Base-by-base conservation (phyloP, 192 early-diverging fungal genomes). In the Haplosporangium gracile region DNA sequence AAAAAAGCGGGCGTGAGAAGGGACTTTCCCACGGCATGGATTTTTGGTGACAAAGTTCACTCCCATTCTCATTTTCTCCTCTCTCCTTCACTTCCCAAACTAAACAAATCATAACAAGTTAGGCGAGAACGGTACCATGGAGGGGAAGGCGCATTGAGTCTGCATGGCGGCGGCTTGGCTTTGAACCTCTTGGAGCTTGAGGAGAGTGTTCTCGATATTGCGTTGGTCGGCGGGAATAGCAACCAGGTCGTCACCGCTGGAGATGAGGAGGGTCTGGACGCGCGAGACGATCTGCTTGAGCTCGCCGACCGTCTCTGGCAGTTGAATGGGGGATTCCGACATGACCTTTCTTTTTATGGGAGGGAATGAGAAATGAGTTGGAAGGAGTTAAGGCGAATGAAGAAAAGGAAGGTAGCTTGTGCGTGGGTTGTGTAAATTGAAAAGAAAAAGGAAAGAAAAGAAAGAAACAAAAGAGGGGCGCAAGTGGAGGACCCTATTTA, bases 131-230 rank as follows among this genome's bases (percentile, higher is more conserved):
- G 1, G 20, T 86, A 81, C 84, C 84, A 86, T 81, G 18, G 78
- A 57, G 40, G 84, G 84, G 29, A 86, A 86, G 26, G 84, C 81
- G 70, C 84, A 86, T 39, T 57, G 75, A 13, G 84, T 81, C 68
- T 86, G 84, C 49, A 72, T 45, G 16, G 79, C 70, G 4, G 79
- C 84, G 32, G 84, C 84, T 7, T 70, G 43, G 22, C 79, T 86
- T 68, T 86, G 84, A 4, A 49, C 79, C 40, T 80, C 84, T 34
- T 86, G 84, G 2, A 86, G 53, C 4, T 20, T 72, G n/a, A 86
- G 36, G 13, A 86, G 65, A 0, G 84, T 86, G 32, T 77, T 80
- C 40, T 72, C 75, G 18, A 86, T 42, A 40, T 71, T 81, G 26
- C 71, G 75, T 34, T 80, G 45, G 34, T 15, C 40, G 0, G n/a